These are phyloP conservation scores for Monosporozyma solicola DNA, from an alignment of 805 yeast genomes.

Conservation along the genomic window DNA sequence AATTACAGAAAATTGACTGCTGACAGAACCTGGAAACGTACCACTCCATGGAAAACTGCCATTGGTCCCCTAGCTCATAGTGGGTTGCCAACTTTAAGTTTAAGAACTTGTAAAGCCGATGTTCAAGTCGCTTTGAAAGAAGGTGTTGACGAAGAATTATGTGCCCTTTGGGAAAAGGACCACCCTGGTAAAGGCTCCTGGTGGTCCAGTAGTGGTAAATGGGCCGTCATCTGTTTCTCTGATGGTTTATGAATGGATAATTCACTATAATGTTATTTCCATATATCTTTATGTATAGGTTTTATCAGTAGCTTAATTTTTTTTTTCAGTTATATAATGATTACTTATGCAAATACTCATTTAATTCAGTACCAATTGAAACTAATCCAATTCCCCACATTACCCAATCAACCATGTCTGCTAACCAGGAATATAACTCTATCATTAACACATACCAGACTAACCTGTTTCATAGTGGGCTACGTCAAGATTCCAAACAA, in stretches of 20 bases:
- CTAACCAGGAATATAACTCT: constrained; percentile 12
- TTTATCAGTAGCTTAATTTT: background rate
- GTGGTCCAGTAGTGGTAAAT: constrained; percentile 87
- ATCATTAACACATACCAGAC: constrained; percentile 13
- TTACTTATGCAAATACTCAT: background rate
- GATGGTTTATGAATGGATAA: background rate
- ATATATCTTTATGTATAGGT: background rate
- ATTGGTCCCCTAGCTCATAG: constrained; percentile 57
- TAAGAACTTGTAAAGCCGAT: constrained; percentile 95
- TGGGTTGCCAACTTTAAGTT: constrained; percentile 57
- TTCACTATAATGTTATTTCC: background rate
- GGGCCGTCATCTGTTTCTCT: constrained; percentile 72
- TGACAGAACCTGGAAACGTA: constrained; percentile 79
- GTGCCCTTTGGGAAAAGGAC: constrained; percentile 46
- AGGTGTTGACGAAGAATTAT: constrained; percentile 65
- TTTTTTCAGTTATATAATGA: background rate
- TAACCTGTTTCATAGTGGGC: constrained; percentile 15
- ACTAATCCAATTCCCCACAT: background rate
- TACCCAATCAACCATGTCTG: background rate
- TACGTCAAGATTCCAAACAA: constrained; percentile 36
- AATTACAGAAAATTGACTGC: constrained; percentile 92
- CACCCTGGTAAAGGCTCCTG: constrained; percentile 60
- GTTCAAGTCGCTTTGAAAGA: constrained; percentile 76
- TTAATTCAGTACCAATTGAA: background rate
- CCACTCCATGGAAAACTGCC: constrained; percentile 65